Conservation (phyloP, 805 yeast species). For the Candida berthetii region DNA sequence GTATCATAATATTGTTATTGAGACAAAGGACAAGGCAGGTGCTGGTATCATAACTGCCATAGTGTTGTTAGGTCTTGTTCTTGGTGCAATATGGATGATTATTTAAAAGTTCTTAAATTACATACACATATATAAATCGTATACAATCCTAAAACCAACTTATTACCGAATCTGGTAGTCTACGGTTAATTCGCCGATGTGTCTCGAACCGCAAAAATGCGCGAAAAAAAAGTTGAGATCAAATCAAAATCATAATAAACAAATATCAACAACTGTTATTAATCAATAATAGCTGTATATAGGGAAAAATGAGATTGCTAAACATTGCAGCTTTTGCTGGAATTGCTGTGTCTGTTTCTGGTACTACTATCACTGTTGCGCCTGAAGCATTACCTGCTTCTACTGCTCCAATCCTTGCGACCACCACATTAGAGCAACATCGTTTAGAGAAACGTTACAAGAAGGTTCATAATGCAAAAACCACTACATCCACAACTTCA, state of each 20-base stretch:
- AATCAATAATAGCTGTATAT: neutral
- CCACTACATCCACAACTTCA: slow-evolving; percentile 25
- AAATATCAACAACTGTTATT: neutral
- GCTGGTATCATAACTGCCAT: slow-evolving; percentile 82
- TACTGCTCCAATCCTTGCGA: neutral
- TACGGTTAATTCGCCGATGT: neutral
- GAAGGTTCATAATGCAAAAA: slow-evolving; percentile 22
- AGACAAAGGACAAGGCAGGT: slow-evolving; percentile 67
- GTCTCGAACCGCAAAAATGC: neutral
- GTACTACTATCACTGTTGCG: too few relatives aligned
- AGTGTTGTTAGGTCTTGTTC: slow-evolving; percentile 48
- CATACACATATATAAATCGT: too few relatives aligned
- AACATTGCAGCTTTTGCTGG: neutral
- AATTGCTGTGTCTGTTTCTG: neutral
- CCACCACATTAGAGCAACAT: neutral
- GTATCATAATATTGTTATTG: slow-evolving; percentile 26
- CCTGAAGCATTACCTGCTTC: neutral
- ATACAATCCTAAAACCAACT: neutral
- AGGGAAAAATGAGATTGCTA: neutral
- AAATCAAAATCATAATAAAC: neutral
- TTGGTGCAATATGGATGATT: slow-evolving; percentile 77
- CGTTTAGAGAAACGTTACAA: slow-evolving; percentile 19
- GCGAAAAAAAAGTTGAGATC: neutral
- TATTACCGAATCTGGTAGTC: neutral
- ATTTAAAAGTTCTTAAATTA: slow-evolving; percentile 25